Evolutionary conservation across 768 basidiomycete genomes (phyloP), one percentile per base, ranked within the genome.

Genomic region (Sistotremastrum suecicum): DNA sequence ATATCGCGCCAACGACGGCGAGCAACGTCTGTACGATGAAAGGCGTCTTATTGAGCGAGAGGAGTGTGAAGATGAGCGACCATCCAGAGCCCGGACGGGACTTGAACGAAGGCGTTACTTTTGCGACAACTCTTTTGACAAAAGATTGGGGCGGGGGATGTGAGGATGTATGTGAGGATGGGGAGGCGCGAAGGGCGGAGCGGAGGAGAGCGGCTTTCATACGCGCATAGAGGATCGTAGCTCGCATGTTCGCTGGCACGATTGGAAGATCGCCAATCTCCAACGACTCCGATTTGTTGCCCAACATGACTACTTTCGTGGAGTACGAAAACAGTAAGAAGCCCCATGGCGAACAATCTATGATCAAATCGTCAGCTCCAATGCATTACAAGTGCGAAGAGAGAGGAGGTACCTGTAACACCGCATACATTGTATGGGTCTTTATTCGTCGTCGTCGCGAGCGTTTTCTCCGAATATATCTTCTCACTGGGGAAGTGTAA

Each of bases 241-340:
- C 66, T 32, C 90, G 83, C 76, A 89, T 80, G 53, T 73, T 60
- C 0, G 69, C 75, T 1, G 83, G 75, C 6, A 91, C 72, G 45
- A 92, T 78, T 4, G 90, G 91, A 32, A 95, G 66, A 58, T 95
- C 89, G 49, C 79, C 87, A 20, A 89, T 86, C 52, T 94, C 85
- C 40, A 94, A 71, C 48, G 74, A 80, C 46, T 74, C 70, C 2
- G 81, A 69, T 2, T 67, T 69, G 61, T 87, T 77, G 2, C 88
- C 90, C 37, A 90, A 76, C 74, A 79, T 78, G 46, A 92, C 76
- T 9, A 95, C 85, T 49, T 82, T 79, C 1, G 88, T 91, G 35
- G 83, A 87, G 59, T 89, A 91, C 10, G 78, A 78, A 61, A 95
- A 95, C n/a, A 90, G 62, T 4, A 95, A 61, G 43, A 66, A 63